phyloP scores from a whole-genome alignment of 306 rosid genomes.

The Vigna unguiculata region DNA sequence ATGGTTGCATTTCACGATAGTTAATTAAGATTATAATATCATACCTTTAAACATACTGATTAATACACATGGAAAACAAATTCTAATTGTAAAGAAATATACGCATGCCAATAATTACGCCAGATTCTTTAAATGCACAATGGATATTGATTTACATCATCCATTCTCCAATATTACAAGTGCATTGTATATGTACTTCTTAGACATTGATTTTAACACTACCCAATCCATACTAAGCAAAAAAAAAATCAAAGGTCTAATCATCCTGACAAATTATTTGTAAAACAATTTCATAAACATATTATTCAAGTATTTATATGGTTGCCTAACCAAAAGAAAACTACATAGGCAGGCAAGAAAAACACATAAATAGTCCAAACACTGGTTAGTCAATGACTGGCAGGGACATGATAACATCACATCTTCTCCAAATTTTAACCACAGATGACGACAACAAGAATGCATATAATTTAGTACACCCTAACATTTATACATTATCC shows the following conservation, averaged over 20 bases:
- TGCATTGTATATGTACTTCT: conserved; percentile 95
- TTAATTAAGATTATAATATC: conserved; percentile 20
- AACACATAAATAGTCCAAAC: conserved; percentile 20
- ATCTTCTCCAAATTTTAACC: conserved; percentile 31
- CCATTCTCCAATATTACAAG: conserved; percentile 93
- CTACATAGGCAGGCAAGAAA: conserved; percentile 15
- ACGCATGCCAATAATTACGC: conserved; percentile 74
- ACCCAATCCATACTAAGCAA: conserved; percentile 2
- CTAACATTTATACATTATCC: conserved; percentile 3
- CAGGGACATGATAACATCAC: background rate
- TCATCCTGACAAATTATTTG: conserved; percentile 30
- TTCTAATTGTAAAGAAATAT: conserved; percentile 15
- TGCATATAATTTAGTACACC: background rate
- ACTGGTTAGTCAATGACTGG: background rate
- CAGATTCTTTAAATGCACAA: conserved; percentile 74
- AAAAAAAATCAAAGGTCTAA: conserved; percentile 25
- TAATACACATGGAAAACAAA: conserved; percentile 25
- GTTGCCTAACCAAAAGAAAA: conserved; percentile 13
- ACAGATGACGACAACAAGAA: background rate
- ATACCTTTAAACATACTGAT: conserved; percentile 10
- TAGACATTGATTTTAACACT: conserved; percentile 53
- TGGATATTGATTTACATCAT: conserved; percentile 89
- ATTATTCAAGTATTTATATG: conserved; percentile 11
- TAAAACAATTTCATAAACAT: conserved; percentile 12
- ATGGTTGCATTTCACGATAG: conserved; percentile 30